Percentiles rank a stretch among this genome's conserved stretches.
Conservation (phyloP, 2,329 filamentous ascomycete genomes). For the Tolypocladium sp. region DNA sequence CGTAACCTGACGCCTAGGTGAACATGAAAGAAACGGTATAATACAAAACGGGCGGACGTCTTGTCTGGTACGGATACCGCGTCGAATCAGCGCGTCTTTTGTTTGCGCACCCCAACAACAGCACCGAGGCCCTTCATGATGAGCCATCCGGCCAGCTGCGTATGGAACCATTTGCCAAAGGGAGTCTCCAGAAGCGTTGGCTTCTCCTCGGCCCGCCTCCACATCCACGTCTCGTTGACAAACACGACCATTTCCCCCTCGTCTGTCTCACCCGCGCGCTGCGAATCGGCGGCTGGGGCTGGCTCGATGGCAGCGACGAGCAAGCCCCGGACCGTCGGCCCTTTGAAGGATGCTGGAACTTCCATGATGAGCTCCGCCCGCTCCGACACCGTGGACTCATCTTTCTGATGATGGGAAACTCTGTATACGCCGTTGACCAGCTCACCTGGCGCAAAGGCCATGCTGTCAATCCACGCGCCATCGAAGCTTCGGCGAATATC, state of each 20-base stretch:
- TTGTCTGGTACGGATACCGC: neutral
- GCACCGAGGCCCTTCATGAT: constrained; percentile 13
- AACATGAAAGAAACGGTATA: neutral
- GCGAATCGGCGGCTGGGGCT: neutral
- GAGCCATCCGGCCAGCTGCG: constrained; percentile 16
- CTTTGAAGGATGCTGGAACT: constrained; percentile 12
- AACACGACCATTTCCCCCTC: constrained; percentile 13
- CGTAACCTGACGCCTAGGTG: neutral
- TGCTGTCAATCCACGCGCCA: constrained; percentile 9
- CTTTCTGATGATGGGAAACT: constrained; percentile 13
- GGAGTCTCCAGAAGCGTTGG: constrained; percentile 19
- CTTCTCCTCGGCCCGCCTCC: constrained; percentile 18
- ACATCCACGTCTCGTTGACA: constrained; percentile 31
- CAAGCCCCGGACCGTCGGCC: constrained; percentile 13
- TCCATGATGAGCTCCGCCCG: constrained; percentile 20
- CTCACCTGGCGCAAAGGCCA: constrained; percentile 15
- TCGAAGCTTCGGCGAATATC: constrained; percentile 14
- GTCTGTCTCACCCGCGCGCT: neutral
- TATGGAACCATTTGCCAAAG: constrained; percentile 20
- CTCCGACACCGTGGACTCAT: constrained; percentile 5
- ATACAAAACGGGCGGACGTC: neutral
- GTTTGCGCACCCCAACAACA: neutral
- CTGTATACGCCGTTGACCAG: constrained; percentile 21
- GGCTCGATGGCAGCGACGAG: constrained; percentile 14
- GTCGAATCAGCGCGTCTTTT: neutral